Percentiles rank a stretch among this genome's conserved stretches.
Conservation (phyloP, 306 rosid genomes). For the Cicer yamashitae region DNA sequence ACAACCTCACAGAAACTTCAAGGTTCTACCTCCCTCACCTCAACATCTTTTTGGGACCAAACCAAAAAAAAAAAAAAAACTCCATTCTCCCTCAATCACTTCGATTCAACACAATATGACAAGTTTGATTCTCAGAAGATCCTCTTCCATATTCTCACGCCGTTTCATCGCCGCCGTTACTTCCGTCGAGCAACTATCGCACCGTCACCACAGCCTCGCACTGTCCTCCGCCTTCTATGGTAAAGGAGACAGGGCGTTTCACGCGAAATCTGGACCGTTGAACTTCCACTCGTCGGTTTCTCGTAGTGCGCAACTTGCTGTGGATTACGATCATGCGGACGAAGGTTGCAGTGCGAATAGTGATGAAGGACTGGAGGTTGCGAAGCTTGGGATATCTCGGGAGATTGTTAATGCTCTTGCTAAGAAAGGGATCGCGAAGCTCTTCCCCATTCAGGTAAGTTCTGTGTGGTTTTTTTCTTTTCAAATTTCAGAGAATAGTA, state of each 20-base stretch:
- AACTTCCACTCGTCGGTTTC: constrained; percentile 35
- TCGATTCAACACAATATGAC: constrained; percentile 8
- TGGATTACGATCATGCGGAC: constrained; percentile 16
- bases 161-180: constrained; percentile 32
- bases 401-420: constrained; percentile 85
- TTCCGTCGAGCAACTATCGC: background rate
- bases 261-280: constrained; percentile 31
- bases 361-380: constrained; percentile 80
- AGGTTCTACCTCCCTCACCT: background rate
- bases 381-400: constrained; percentile 70
- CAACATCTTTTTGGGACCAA: background rate
- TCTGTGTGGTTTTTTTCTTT: background rate
- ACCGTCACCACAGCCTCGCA: background rate
- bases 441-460: constrained; percentile 90
- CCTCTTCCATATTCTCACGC: constrained; percentile 40
- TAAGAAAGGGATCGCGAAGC: constrained; percentile 77
- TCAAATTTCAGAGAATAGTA: background rate
- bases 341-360: constrained; percentile 20
- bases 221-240: constrained; percentile 4
- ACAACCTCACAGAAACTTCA: background rate
- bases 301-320: constrained; percentile 27
- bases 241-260: constrained; percentile 17
- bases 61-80: background rate
- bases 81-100: background rate
- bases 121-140: constrained; percentile 18